Percentiles rank a stretch among this genome's conserved stretches.
Conservation (phyloP, 306 rosid genomes). For the Styphnolobium japonicum region DNA sequence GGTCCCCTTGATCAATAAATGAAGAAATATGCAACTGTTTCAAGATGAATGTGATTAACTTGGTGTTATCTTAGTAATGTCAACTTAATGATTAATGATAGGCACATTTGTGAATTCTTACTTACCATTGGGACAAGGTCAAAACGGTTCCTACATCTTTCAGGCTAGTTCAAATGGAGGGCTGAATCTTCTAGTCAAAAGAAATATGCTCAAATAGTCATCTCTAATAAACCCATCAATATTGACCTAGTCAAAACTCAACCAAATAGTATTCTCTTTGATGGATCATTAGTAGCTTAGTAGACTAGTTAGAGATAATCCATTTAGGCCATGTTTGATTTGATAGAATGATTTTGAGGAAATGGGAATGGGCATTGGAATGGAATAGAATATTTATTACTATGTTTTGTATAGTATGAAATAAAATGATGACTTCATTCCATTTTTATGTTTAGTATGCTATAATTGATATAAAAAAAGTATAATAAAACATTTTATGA, state of each 20-base stretch:
- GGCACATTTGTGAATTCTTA: neutral
- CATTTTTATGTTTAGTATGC: too few relatives aligned
- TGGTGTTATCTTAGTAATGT: neutral
- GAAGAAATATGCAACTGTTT: neutral
- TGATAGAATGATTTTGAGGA: too few relatives aligned
- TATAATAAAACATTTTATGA: too few relatives aligned
- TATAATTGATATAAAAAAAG: too few relatives aligned
- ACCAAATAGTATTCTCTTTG: too few relatives aligned
- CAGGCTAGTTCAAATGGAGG: too few relatives aligned
- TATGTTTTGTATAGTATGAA: too few relatives aligned
- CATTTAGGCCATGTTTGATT: too few relatives aligned
- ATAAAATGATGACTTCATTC: too few relatives aligned
- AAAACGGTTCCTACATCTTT: neutral
- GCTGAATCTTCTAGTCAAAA: neutral
- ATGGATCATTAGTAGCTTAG: too few relatives aligned
- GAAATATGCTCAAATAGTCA: neutral
- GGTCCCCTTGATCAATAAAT: neutral
- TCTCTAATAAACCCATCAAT: neutral
- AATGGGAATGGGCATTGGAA: too few relatives aligned
- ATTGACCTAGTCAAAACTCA: neutral
- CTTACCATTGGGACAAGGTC: neutral
- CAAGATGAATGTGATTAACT: neutral
- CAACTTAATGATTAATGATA: neutral
- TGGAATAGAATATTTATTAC: too few relatives aligned
- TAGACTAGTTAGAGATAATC: neutral